Evolutionary conservation across 805 yeast species (phyloP), one percentile per base, ranked within the genome.

Genomic region (Zygoascus bituminiphila): DNA sequence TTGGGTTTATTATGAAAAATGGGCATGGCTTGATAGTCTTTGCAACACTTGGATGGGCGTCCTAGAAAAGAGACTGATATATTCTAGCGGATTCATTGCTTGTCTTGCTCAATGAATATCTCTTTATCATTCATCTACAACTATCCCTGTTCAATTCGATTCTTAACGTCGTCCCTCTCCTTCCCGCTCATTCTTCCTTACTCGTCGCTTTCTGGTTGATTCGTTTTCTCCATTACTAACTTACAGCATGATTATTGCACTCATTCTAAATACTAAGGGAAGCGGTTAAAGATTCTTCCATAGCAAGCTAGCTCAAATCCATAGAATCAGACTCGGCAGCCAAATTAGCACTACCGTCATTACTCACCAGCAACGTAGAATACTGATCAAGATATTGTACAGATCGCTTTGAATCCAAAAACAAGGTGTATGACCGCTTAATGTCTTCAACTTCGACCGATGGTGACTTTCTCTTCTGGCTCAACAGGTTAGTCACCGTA

Each of bases 191-290:
- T n/a, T n/a, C n/a, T n/a, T n/a, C n/a, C n/a, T n/a, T n/a, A n/a
- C n/a, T n/a, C n/a, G n/a, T 71, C 15, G 39, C 84, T 54, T 85
- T 88, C 64, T 96, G 97, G 33, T 22, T 22, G 14, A 26, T 9
- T 17, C 5, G 20, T 7, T 31, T 5, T 35, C 9, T 8, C 22
- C n/a, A 21, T 15, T 29, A n/a, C 44, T 41, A 41, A 29, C 44
- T 19, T 29, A 21, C 35, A 43, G 47, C 47, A 87, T 89, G 93
- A 89, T 89, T 65, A 84, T 89, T 57, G 96, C 96, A 24, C 78
- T 89, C 68, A 87, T 89, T 52, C 77, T 89, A 64, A 89, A 89
- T 68, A 88, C 97, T 42, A 84, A 85, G 71, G 93, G 93, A 57
- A 77, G 85, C 54, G 82, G 81, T 63, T 75, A 61, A 53, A 25